Evolutionary conservation across 164 flowering plant genomes (phyloP).

Genomic region (Brasenia schreberi): DNA sequence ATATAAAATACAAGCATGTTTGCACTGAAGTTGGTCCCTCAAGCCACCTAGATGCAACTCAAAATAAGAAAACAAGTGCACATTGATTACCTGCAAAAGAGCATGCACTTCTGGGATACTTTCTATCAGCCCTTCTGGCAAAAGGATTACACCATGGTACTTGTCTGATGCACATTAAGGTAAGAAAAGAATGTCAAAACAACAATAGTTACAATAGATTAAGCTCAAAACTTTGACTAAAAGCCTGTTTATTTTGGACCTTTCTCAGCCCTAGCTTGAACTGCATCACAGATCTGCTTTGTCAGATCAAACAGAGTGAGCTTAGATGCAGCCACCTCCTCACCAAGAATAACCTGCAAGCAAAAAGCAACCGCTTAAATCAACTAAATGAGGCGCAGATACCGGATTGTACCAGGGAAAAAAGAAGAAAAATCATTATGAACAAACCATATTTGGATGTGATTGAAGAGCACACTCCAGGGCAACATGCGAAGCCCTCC

Average conservation of each 20-base stretch:
- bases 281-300: slow-evolving; percentile 91
- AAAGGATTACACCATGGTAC: slow-evolving; percentile 84
- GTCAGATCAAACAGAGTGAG: slow-evolving; percentile 94
- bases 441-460: slow-evolving; percentile 82
- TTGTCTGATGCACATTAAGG: slow-evolving; percentile 39
- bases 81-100: slow-evolving; percentile 59
- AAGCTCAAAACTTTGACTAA: neutral
- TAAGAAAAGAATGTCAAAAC: neutral
- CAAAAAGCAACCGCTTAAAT: neutral
- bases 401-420: neutral
- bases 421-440: neutral
- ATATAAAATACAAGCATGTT: neutral
- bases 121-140: slow-evolving; percentile 96
- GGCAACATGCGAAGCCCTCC: slow-evolving; percentile 96
- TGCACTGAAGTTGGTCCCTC: neutral
- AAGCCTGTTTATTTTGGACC: slow-evolving; percentile 22
- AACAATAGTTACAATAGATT: neutral
- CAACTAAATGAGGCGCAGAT: neutral
- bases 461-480: slow-evolving; percentile 96
- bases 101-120: slow-evolving; percentile 98
- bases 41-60: neutral
- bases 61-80: neutral
- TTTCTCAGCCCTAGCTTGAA: slow-evolving; percentile 82
- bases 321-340: slow-evolving; percentile 95
- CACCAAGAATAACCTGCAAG: slow-evolving; percentile 84